phyloP scores from a whole-genome alignment of 768 basidiomycete species.

The Gloeopeniophorella convolvens region DNA sequence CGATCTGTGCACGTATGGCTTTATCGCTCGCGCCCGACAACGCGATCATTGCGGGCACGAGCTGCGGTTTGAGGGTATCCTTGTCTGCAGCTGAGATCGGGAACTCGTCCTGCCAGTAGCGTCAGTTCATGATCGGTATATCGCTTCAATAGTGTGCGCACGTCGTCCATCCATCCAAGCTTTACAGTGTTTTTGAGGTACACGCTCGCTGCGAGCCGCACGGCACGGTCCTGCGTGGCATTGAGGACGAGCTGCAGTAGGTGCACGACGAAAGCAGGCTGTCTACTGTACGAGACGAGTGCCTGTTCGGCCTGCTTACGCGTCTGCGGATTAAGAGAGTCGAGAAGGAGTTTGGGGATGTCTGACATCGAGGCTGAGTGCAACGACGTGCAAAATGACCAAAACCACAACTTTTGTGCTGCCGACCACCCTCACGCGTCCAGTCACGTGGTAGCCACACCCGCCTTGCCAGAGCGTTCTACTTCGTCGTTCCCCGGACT shows the following conservation, averaged over 20 bases:
- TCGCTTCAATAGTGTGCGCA: slow-evolving; percentile 29
- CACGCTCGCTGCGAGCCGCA: slow-evolving; percentile 79
- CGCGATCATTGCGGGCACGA: slow-evolving; percentile 89
- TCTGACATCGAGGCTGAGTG: too few relatives aligned
- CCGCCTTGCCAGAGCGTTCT: too few relatives aligned
- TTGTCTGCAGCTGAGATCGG: slow-evolving; percentile 72
- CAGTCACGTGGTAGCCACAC: too few relatives aligned
- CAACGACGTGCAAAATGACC: too few relatives aligned
- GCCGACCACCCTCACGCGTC: too few relatives aligned
- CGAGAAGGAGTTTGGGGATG: slow-evolving; percentile 61
- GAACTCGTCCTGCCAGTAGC: slow-evolving; percentile 51
- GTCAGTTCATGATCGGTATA: slow-evolving; percentile 2
- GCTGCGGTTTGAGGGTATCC: slow-evolving; percentile 57
- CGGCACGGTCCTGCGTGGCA: slow-evolving; percentile 52
- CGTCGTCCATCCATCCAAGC: slow-evolving; percentile 77
- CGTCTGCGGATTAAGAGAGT: slow-evolving; percentile 60
- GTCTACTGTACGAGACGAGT: slow-evolving; percentile 57
- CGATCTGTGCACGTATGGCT: slow-evolving; percentile 73
- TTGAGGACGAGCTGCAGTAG: slow-evolving; percentile 77
- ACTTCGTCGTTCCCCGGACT: too few relatives aligned
- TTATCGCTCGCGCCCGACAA: slow-evolving; percentile 72
- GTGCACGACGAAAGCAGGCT: slow-evolving; percentile 73
- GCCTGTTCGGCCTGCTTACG: slow-evolving; percentile 79
- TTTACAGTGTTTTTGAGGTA: slow-evolving; percentile 92
- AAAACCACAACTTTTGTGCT: too few relatives aligned